Base-by-base conservation (phyloP, 2,329 filamentous ascomycete species). In the Ilyonectria robusta region DNA sequence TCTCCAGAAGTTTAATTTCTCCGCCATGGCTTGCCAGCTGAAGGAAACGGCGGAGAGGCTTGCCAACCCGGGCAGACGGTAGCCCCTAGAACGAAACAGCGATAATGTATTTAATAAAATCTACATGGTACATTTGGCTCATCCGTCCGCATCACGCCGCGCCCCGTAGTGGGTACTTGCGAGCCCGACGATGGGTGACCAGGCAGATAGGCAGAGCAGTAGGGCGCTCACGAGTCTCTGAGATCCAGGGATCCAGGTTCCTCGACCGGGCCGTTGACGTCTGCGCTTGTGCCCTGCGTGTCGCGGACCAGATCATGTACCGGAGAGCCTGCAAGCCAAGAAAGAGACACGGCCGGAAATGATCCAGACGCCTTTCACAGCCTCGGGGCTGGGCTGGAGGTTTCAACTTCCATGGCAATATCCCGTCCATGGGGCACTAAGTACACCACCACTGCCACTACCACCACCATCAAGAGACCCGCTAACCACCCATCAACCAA, bases 381-480 rank as follows among this genome's bases (percentile, higher is more conserved):
- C 58, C 58, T 53, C 19, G 19, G 35, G 54, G 44, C 46, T 56
- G 59, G 59, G 51, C 42, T 50, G 59, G 51, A 50, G 42, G 51
- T 42, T 56, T 62, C 60, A 51, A 51, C 48, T 37, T 11, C 31
- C 31, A 33, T 23, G 33, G 31, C 29, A 35, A 35, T 53, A 53
- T 35, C 48, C 9, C 48, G 4, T 51, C 29, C 31, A 35, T 53
- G 29, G 50, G 50, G 35, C 50, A 35, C 31, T 33, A 53, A 33
- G 17, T 31, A 50, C 63, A 66, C 65, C 67, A 68, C 62, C 62
- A 67, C 62, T 54, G 65, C 61, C 57, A 66, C 68, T 59, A 60
- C 47, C 57, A 66, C 46, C 70, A 75, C 72, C 72, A 62, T 31
- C 55, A 61, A 69, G 65, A 66, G 54, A 62, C 53, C 62, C 54